Percentiles rank a stretch among this genome's conserved stretches.
Evolutionary conservation across 345 rosid species (phyloP).

Genomic region (Lumnitzera littorea): DNA sequence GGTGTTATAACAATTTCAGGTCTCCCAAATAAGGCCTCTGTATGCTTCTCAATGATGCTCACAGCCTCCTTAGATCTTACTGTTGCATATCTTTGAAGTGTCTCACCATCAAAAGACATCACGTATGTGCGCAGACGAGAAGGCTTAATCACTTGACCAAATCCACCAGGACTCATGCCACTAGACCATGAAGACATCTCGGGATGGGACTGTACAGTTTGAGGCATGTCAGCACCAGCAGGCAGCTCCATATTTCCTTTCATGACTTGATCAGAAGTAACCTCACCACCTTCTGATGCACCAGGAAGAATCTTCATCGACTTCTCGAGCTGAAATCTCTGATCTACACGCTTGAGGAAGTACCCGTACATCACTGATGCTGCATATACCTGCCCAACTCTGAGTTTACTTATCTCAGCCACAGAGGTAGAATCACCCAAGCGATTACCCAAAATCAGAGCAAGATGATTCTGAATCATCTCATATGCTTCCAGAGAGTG

Average conservation of each 20-base stretch:
- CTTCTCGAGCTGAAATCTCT: conserved; percentile 95
- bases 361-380: conserved; percentile 98
- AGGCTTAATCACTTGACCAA: conserved; percentile 46
- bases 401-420: conserved; percentile 74
- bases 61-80: conserved; percentile 93
- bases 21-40: conserved; percentile 90
- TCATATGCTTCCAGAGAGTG: conserved; percentile 89
- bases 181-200: conserved; percentile 55
- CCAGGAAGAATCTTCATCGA: conserved; percentile 76
- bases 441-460: conserved; percentile 74
- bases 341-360: conserved; percentile 88
- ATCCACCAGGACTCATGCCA: conserved; percentile 48
- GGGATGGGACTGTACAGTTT: conserved; percentile 46
- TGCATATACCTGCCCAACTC: conserved; percentile 98
- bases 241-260: conserved; percentile 26
- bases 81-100: conserved; percentile 86
- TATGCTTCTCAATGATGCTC: conserved; percentile 87
- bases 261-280: conserved; percentile 18
- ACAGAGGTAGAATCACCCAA: conserved; percentile 44
- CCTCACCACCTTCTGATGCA: conserved; percentile 23
- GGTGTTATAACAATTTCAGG: conserved; percentile 73
- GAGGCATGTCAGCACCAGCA: conserved; percentile 19
- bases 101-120: conserved; percentile 90
- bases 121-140: conserved; percentile 73
- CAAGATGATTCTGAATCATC: conserved; percentile 92